Evolutionary conservation across 2,329 filamentous ascomycete genomes (phyloP), one percentile per base, ranked within the genome.

Genomic region (Waltergamsia citrina): DNA sequence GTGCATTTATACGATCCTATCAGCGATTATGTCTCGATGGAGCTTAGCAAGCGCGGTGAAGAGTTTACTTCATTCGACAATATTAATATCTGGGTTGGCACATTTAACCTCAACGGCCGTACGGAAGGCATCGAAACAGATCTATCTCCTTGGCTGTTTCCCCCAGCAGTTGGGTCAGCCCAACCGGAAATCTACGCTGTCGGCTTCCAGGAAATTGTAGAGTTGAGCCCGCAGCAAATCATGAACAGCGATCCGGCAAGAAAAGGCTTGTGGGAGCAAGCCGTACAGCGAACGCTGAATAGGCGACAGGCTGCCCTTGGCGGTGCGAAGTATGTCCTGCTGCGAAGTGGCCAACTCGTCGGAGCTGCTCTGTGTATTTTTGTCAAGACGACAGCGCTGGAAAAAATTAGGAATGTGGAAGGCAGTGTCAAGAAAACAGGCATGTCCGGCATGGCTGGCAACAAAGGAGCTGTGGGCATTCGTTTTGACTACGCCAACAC

Each of bases 141-240:
- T 51, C 65, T 98, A 10, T 81, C 84, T 1, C 67, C 80, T 3
- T 98, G 92, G 92, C 64, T 98, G 4, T 87, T 83, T 49, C 84
- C 85, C 1, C 60, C 70, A 4, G 42, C 51, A 1, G 33, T 69
- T 8, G 69, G 74, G 5, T 56, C 75, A 4, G 66, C 74, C 30
- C 77, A 84, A 40, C 88, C 92, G 6, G 84, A 90, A 38, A 84
- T 98, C 24, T 78, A 94, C 33, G 87, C 83, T 7, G 80, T 95
- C 12, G 92, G 86, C 0, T 96, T 98, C 48, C 92, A 98, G 52
- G 92, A 98, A 57, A 96, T 98, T 41, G 92, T 98, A n/a, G 85
- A 94, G 51, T 65, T 98, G 30, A 95, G 86, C 47, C 92, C 93
- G 12, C 90, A 96, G 54, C 92, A 98, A 51, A 96, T 98, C 50